These are phyloP conservation scores for Cinnamomum micranthum DNA, from an alignment of 164 flowering plant genomes.

Conservation along the genomic window DNA sequence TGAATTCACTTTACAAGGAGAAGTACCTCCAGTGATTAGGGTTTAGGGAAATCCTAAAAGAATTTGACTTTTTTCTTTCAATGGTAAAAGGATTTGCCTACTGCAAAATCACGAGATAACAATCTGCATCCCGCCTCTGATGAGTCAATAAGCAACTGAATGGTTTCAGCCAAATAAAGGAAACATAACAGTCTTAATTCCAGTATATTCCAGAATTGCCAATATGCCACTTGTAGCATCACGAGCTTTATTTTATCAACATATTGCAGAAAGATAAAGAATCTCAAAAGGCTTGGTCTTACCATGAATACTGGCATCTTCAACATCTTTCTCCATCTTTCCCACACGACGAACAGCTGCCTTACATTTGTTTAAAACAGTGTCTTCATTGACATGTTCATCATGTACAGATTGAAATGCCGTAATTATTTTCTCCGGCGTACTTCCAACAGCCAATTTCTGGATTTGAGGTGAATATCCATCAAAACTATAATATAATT, in stretches of 20 bases:
- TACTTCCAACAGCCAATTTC: constrained; percentile 86
- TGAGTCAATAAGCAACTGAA: neutral
- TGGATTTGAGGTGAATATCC: constrained; percentile 25
- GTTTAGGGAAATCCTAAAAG: neutral
- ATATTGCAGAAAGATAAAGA: constrained; percentile 4
- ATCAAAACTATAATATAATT: neutral
- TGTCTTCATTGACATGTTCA: constrained; percentile 56
- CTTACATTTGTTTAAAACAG: constrained; percentile 54
- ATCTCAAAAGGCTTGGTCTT: constrained; percentile 11
- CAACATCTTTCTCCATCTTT: constrained; percentile 55
- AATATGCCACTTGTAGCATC: neutral
- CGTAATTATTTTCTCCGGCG: constrained; percentile 76
- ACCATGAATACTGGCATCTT: constrained; percentile 46
- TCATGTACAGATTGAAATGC: constrained; percentile 72
- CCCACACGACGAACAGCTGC: constrained; percentile 38
- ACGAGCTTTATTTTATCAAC: neutral
- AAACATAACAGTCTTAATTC: neutral
- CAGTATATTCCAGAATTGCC: neutral
- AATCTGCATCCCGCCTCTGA: neutral
- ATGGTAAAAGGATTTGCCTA: neutral
- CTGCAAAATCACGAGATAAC: neutral
- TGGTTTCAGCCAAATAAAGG: neutral
- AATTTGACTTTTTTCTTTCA: neutral
- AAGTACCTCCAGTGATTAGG: neutral
- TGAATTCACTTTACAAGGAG: too few relatives aligned